Evolutionary conservation across 371 early-diverging fungal species (phyloP), one percentile per base, ranked within the genome.

Genomic region (Syncephalis plumigaleata): DNA sequence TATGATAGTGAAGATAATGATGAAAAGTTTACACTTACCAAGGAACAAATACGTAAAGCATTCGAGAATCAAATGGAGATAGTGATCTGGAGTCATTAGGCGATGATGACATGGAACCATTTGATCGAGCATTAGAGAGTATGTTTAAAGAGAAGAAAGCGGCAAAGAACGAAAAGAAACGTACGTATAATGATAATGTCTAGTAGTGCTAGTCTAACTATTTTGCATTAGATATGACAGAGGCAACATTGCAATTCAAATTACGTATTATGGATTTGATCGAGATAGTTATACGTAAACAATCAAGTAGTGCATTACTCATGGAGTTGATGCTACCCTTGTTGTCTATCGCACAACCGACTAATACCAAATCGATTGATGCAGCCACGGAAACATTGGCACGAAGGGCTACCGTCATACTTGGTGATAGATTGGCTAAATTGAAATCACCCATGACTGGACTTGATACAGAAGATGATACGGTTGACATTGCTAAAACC

Each of bases 71-170:
- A 71, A 22, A 67, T 8, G 68, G 65, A 39, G 68, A 56, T 5
- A 73, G 71, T 21, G 81, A 78, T 9, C 81, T 77, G 39, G 80
- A 77, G 51, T 65, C 68, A 18, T 58, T 84, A 45, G 83, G 79
- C 50, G 95, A 94, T 56, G 90, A 90, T 48, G 77, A 87, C 45
- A 94, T 94, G 95, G 77, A 66, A 50, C 80, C 70, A 9, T 91
- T 89, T 63, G 95, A 94, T 59, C 79, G 77, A 39, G 91, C 91
- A 60, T 63, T 94, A 46, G 80, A 79, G 9, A 89, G 83, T 56
- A 84, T 92, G 36, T 94, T 94, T 61, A 83, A 76, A 63, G 75
- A 77, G 55, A 68, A 79, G 59, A 84, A 83, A 70, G 55, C 67
- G 24, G 75, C 66, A 36, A 77, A 77, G 60, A 58, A 68, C 36